These are phyloP conservation scores for Xenoacremonium recifei DNA, from an alignment of 2,329 filamentous ascomycete genomes.

Conservation along the genomic window DNA sequence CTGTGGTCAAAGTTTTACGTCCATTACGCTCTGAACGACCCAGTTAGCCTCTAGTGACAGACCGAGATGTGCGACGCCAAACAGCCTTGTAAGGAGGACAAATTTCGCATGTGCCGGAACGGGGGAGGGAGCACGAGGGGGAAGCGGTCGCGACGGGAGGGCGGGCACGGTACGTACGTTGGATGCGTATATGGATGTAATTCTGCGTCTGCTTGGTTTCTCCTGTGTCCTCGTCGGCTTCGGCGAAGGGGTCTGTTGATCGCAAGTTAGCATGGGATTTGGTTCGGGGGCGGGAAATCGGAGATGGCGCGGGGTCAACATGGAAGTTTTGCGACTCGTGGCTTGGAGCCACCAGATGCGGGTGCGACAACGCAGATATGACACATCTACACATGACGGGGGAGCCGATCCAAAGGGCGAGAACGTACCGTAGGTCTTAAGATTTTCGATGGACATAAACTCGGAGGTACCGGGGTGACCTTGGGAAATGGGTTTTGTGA, in stretches of 20 bases:
- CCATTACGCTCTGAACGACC: slow-evolving; percentile 87
- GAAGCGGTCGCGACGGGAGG: slow-evolving; percentile 4
- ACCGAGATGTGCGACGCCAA: background rate
- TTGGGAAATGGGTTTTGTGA: slow-evolving; percentile 53
- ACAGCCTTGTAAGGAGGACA: no score
- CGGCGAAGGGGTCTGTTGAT: slow-evolving; percentile 94
- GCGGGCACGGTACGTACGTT: slow-evolving; percentile 66
- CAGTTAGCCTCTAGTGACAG: slow-evolving; percentile 37
- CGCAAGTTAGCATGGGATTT: slow-evolving; percentile 4
- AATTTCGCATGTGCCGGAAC: no score
- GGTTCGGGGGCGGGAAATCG: background rate
- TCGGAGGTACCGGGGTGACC: slow-evolving; percentile 64
- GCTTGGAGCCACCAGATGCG: slow-evolving; percentile 21
- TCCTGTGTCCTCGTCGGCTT: slow-evolving; percentile 99
- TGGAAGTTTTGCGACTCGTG: no score
- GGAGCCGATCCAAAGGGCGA: background rate
- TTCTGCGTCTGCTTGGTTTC: slow-evolving; percentile 94
- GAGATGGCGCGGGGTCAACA: slow-evolving; percentile 14
- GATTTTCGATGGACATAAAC: slow-evolving; percentile 99
- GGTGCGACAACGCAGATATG: slow-evolving; percentile 19
- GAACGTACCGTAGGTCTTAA: slow-evolving; percentile 86
- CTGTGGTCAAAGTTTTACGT: slow-evolving; percentile 99
- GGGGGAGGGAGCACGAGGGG: background rate
- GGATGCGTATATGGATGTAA: slow-evolving; percentile 99
- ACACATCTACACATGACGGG: background rate